Percentiles rank a stretch among this genome's conserved stretches.
Evolutionary conservation across 2,329 filamentous ascomycete genomes (phyloP).

Genomic region (Aspergillus sp.): DNA sequence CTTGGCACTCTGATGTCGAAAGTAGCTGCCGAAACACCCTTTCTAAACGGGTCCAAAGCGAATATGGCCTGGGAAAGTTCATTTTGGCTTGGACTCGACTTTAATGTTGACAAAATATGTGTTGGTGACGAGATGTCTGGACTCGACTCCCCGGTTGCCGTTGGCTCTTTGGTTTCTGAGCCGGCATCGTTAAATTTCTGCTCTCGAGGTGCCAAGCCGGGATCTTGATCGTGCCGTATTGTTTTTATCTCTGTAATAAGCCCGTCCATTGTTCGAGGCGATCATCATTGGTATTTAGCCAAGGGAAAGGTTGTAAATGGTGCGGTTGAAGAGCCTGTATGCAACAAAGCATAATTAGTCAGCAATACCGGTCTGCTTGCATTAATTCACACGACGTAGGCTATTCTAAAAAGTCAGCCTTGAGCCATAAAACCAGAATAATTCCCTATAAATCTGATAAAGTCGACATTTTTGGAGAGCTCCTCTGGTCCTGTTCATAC

Average conservation of each 20-base stretch:
- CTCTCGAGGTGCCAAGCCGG: slow-evolving; percentile 18
- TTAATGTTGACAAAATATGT: slow-evolving; percentile 39
- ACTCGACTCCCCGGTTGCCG: slow-evolving; percentile 14
- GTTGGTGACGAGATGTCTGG: slow-evolving; percentile 27
- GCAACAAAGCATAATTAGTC: slow-evolving; percentile 2
- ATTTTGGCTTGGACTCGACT: slow-evolving; percentile 39
- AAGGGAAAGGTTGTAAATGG: slow-evolving; percentile 8
- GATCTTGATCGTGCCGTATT: slow-evolving; percentile 24
- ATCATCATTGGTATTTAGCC: slow-evolving; percentile 6
- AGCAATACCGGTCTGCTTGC: not conserved
- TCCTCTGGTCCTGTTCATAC: too few species aligned
- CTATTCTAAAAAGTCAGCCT: not conserved
- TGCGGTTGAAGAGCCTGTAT: slow-evolving; percentile 20
- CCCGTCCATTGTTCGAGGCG: slow-evolving; percentile 34
- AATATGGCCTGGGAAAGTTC: slow-evolving; percentile 32
- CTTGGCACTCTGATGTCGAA: slow-evolving; percentile 64
- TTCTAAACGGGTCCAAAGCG: slow-evolving; percentile 37
- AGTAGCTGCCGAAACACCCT: slow-evolving; percentile 17
- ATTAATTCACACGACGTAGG: not conserved
- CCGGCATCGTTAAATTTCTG: slow-evolving; percentile 11
- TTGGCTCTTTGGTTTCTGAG: slow-evolving; percentile 13
- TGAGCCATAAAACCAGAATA: not conserved
- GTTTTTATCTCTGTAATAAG: slow-evolving; percentile 42
- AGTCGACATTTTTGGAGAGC: too few species aligned
- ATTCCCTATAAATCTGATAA: too few species aligned